phyloP scores from a whole-genome alignment of 352 stramenopile species.

The Pythium phragmitis region DNA sequence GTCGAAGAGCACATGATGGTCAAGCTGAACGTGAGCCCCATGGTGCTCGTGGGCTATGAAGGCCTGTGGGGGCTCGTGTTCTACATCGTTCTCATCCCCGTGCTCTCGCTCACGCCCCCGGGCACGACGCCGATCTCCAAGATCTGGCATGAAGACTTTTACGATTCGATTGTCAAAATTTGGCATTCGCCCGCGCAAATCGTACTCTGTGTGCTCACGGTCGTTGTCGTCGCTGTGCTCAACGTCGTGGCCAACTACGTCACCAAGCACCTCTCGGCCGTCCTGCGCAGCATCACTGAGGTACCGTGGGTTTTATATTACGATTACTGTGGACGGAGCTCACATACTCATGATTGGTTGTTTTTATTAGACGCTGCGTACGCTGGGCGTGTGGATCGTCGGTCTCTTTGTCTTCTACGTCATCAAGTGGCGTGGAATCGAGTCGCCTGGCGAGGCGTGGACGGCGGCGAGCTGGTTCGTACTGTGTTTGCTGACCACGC shows the following conservation, averaged over 20 bases:
- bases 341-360: too few relatives aligned
- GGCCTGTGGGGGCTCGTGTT: conserved; percentile 84
- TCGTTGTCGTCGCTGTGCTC: conserved; percentile 55
- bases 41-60: conserved; percentile 85
- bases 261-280: conserved; percentile 77
- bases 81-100: conserved; percentile 58
- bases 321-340: too few relatives aligned
- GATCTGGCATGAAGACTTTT: conserved; percentile 82
- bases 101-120: conserved; percentile 58
- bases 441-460: conserved; percentile 68
- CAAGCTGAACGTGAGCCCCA: conserved; percentile 71
- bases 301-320: conserved; percentile 20
- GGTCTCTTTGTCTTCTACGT: conserved; percentile 79
- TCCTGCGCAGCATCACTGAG: conserved; percentile 79
- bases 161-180: conserved; percentile 75
- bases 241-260: conserved; percentile 80
- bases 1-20: conserved; percentile 88
- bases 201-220: conserved; percentile 50
- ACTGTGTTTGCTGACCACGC: conserved; percentile 27
- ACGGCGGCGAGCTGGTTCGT: conserved; percentile 65
- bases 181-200: conserved; percentile 56
- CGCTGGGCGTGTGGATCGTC: conserved; percentile 71
- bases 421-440: conserved; percentile 49
- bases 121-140: conserved; percentile 44
- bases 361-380: conserved; percentile 56